Conservation (phyloP, 75 land plant genomes). For the Cunninghamia lanceolata region DNA sequence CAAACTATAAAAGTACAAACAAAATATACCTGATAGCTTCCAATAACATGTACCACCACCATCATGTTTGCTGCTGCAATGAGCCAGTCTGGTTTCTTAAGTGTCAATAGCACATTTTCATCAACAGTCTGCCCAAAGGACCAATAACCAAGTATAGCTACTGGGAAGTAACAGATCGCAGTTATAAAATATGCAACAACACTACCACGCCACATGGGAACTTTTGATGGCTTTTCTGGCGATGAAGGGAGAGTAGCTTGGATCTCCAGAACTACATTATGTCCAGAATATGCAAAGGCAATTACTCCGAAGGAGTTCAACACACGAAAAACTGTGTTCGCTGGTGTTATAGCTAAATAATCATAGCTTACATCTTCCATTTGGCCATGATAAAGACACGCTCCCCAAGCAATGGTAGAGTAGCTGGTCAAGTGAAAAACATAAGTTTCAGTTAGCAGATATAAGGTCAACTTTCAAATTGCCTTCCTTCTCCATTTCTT, state of each 20-base stretch:
- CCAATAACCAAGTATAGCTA: slow-evolving; percentile 84
- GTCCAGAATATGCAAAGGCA: slow-evolving; percentile 86
- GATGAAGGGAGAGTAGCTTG: slow-evolving; percentile 92
- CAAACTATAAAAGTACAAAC: not conserved
- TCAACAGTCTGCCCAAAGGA: slow-evolving; percentile 70
- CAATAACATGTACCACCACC: slow-evolving; percentile 95
- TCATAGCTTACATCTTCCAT: slow-evolving; percentile 43
- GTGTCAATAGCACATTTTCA: slow-evolving; percentile 62
- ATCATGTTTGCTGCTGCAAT: slow-evolving; percentile 85
- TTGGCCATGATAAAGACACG: slow-evolving; percentile 35
- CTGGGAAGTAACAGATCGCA: slow-evolving; percentile 84
- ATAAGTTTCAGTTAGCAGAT: not conserved
- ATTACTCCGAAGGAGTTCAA: slow-evolving; percentile 74
- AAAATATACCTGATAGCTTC: slow-evolving; percentile 81
- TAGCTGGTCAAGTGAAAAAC: slow-evolving; percentile 38
- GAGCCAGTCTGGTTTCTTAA: slow-evolving; percentile 69
- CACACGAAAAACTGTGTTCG: slow-evolving; percentile 46
- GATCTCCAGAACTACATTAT: slow-evolving; percentile 82
- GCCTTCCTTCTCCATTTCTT: not conserved
- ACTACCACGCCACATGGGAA: slow-evolving; percentile 89
- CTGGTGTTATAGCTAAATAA: slow-evolving; percentile 24
- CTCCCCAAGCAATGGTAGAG: slow-evolving; percentile 83
- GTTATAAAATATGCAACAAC: slow-evolving; percentile 64
- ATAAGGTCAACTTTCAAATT: not conserved
- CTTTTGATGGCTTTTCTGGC: slow-evolving; percentile 74